Evolutionary conservation across 148 eudicot species (phyloP).

Genomic region (Bassia scoparia): DNA sequence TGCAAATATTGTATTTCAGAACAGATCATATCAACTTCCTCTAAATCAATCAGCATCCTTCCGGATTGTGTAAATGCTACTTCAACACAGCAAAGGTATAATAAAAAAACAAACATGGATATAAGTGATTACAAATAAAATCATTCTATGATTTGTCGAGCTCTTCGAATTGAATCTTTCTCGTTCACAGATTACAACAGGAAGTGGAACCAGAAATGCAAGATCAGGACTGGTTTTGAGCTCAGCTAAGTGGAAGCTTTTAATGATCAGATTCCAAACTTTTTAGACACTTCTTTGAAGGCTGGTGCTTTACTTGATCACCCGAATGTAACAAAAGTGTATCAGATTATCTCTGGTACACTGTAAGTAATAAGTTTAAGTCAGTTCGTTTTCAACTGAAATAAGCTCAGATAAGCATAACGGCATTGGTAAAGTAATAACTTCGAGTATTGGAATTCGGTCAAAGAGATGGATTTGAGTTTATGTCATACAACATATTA

Average conservation of each 20-base stretch:
- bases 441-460: not conserved
- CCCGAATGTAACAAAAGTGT: constrained; percentile 43
- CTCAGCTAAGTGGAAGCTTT: constrained; percentile 35
- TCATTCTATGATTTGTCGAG: not conserved
- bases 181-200: constrained; percentile 29
- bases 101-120: not conserved
- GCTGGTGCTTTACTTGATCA: constrained; percentile 44
- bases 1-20: constrained; percentile 37
- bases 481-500: not conserved
- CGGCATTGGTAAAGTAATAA: not conserved
- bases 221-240: constrained; percentile 21
- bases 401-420: not conserved
- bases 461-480: not conserved
- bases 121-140: not conserved
- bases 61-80: constrained; percentile 37
- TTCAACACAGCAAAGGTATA: constrained; percentile 41
- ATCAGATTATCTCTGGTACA: constrained; percentile 58
- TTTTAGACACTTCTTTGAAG: constrained; percentile 28
- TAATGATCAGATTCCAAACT: constrained; percentile 31
- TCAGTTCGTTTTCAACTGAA: not conserved
- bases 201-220: constrained; percentile 31
- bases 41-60: constrained; percentile 47
- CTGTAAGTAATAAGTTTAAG: constrained; percentile 40
- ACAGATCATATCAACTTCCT: constrained; percentile 39
- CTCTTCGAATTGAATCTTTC: not conserved